These are phyloP conservation scores for Geotrichum citri-aurantii DNA, from an alignment of 1,139 yeast species.

Conservation along the genomic window DNA sequence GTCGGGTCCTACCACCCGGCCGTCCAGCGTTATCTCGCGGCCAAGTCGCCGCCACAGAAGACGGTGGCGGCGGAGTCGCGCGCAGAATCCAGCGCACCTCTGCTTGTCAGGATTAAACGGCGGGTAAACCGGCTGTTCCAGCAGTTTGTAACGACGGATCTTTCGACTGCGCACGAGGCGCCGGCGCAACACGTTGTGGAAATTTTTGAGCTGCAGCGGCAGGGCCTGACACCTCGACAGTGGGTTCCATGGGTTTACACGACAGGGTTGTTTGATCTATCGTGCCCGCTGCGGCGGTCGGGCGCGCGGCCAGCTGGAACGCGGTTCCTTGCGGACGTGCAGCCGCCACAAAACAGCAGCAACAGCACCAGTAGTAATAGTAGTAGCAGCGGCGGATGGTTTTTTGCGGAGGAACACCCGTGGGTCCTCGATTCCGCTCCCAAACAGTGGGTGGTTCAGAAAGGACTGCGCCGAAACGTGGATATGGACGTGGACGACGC, in stretches of 20 bases:
- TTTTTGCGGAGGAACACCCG: conserved; percentile 50
- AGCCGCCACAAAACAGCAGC: conserved; percentile 47
- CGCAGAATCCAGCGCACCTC: conserved; percentile 53
- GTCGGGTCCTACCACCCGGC: conserved; percentile 61
- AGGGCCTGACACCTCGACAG: conserved; percentile 52
- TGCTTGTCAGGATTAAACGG: conserved; percentile 24
- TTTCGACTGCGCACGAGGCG: conserved; percentile 64
- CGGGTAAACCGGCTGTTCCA: conserved; percentile 29
- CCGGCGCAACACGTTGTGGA: conserved; percentile 55
- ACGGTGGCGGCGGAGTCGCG: neutral
- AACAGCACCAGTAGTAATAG: too few relatives aligned
- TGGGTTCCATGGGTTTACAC: conserved; percentile 57
- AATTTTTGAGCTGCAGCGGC: conserved; percentile 67
- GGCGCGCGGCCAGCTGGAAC: conserved; percentile 67
- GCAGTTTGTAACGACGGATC: conserved; percentile 43
- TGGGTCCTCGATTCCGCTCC: conserved; percentile 65
- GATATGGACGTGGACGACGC: conserved; percentile 30
- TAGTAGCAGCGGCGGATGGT: conserved; percentile 50
- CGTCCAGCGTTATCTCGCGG: conserved; percentile 55
- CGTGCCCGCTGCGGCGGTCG: conserved; percentile 48
- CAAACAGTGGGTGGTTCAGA: conserved; percentile 46
- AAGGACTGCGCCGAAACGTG: conserved; percentile 35
- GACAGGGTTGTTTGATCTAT: conserved; percentile 46
- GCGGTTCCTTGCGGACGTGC: conserved; percentile 47
- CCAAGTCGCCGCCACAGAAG: conserved; percentile 38